A percentile compares a stretch with the other conserved stretches of the same genome.
phyloP scores from a whole-genome alignment of 441 rosid genomes.

The Syzygium malaccense region DNA sequence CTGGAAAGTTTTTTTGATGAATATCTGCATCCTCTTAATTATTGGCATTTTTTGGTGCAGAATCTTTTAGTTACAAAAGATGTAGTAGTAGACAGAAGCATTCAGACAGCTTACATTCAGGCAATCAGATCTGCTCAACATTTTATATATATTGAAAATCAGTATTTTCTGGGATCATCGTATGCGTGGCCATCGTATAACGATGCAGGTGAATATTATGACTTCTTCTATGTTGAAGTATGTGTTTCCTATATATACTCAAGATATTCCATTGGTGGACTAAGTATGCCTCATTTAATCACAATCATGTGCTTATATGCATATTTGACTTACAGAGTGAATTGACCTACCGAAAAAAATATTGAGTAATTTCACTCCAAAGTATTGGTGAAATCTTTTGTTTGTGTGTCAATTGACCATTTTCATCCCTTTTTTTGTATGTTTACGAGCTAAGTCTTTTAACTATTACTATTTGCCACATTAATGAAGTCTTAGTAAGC shows the following conservation, averaged over 20 bases:
- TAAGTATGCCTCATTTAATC: neutral
- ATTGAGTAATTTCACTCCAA: neutral
- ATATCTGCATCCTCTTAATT: neutral
- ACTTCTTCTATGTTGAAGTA: neutral
- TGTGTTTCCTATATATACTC: neutral
- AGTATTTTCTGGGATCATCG: constrained; percentile 70
- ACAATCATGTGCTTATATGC: neutral
- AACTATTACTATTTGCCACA: neutral
- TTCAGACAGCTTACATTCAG: constrained; percentile 71
- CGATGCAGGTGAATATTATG: constrained; percentile 38
- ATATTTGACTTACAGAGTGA: neutral
- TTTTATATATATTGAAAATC: constrained; percentile 70
- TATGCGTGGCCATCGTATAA: constrained; percentile 69
- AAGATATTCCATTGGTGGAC: neutral
- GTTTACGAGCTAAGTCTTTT: neutral
- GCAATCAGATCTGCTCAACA: constrained; percentile 75
- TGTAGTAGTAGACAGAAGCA: constrained; percentile 56
- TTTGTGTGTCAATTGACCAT: neutral
- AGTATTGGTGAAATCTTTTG: neutral
- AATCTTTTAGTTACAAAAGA: constrained; percentile 47
- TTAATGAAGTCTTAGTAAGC: neutral
- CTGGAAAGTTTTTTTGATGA: neutral
- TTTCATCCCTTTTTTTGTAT: neutral
- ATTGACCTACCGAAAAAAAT: neutral
- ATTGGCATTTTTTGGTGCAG: constrained; percentile 25